Base-by-base conservation (phyloP, 257 asterid genomes). In the Solanum corneliomulleri region DNA sequence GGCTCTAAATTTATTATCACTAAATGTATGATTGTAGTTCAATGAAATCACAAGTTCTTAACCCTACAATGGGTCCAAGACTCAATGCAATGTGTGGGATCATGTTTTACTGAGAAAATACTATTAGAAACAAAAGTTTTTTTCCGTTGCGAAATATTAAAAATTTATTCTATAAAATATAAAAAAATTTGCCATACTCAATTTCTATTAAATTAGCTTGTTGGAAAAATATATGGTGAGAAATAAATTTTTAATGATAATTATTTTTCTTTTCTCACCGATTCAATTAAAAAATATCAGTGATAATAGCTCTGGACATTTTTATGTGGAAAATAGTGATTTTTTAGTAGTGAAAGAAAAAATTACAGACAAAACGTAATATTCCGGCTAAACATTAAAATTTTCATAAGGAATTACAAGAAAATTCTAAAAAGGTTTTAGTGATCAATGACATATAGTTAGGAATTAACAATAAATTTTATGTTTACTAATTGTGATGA, bases 31-130 rank as follows among this genome's bases (percentile, higher is more conserved):
- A 45, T 77, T 27, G 42, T n/a, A 25, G 23, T 78, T 78, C 66
- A 78, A 45, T 78, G 25, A 15, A 78, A 78, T 78, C 84, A 45
- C 64, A 78, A 25, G 27, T 78, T 27, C 27, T 45, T 45, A 78
- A n/a, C 84, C 84, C 84, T 78, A 44, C 84, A 45, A 45, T 77
- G 84, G 84, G 84, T 44, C 25, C 15, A 16, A 77, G 4, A 44
- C 6, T 8, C 14, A 4, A 8, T 42, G 10, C 9, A 78, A 45
- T 44, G 58, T 31, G 16, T 77, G 37, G 49, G 27, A 37, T 58
- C 66, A 58, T 58, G n/a, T 58, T 8, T 18, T 7, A 21, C 11
- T 29, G 39, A 62, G 7, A 62, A 62, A 62, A 62, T 21, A 18
- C 11, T 56, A 56, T 2, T 2, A 56, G n/a, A 56, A 18, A 56